phyloP scores from a whole-genome alignment of 2,329 filamentous ascomycete genomes.

The Endothia cerciana region DNA sequence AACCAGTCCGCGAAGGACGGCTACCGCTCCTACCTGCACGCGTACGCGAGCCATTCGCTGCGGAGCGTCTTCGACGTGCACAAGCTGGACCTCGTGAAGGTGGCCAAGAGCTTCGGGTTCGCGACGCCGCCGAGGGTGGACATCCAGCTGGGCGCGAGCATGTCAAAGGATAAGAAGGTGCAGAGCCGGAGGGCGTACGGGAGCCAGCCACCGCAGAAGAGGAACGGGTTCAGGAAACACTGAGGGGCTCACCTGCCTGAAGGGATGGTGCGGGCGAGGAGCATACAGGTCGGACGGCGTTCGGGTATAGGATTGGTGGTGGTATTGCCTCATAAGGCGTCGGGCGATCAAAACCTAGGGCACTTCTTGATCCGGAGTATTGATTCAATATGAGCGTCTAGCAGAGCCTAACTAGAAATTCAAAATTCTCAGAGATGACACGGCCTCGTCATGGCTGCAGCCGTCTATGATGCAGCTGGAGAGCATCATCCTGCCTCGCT shows the following conservation, averaged over 20 bases:
- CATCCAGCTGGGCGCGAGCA: slow-evolving; percentile 75
- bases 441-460: background rate
- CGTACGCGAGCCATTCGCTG: slow-evolving; percentile 85
- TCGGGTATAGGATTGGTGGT: slow-evolving; percentile 1
- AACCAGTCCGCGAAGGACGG: slow-evolving; percentile 82
- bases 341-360: slow-evolving; percentile 15
- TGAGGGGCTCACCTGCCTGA: background rate
- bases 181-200: slow-evolving; percentile 71
- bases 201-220: slow-evolving; percentile 70
- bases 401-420: slow-evolving; percentile 6
- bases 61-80: slow-evolving; percentile 84
- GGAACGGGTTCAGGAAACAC: slow-evolving; percentile 26
- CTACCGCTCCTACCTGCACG: slow-evolving; percentile 90
- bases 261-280: background rate
- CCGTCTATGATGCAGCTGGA: background rate
- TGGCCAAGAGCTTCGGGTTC: slow-evolving; percentile 86
- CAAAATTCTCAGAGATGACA: background rate
- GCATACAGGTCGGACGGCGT: background rate
- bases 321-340: slow-evolving; percentile 18
- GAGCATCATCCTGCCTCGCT: background rate
- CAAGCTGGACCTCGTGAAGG: slow-evolving; percentile 80
- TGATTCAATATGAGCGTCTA: background rate
- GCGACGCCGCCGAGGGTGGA: slow-evolving; percentile 76
- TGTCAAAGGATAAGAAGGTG: slow-evolving; percentile 73
- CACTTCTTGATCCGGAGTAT: background rate